Evolutionary conservation across 1,139 yeast species (phyloP), one percentile per base, ranked within the genome.

Genomic region (Kodamaea fungicola): DNA sequence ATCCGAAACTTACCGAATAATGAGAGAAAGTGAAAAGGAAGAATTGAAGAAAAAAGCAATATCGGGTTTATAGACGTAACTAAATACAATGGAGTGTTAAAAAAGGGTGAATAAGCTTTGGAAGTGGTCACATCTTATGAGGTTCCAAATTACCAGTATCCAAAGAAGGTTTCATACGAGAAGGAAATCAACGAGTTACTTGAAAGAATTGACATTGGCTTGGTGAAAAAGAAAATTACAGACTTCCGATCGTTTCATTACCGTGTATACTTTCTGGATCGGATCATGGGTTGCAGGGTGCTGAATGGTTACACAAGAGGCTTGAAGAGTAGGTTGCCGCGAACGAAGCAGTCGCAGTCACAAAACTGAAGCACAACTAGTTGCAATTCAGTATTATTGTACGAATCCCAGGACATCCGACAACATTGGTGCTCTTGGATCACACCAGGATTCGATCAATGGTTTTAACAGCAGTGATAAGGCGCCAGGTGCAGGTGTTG

Each of bases 401-500:
- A 5, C 49, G 62, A 9, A 65, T 70, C 33, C 67, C 70, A 1
- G 76, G 76, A 40, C 53, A 33, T 47, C 49, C 6, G 43, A 50
- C 8, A 62, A 63, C 31, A 63, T 62, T 36, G 82, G 89, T 2
- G 78, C 90, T 12, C 76, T 89, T 21, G 97, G 97, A 0, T 83
- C 95, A 22, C 97, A 90, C 61, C 87, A 84, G 55, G 97, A 90
- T 55, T 83, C 95, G 2, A 75, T 80, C 44, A 89, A 87, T 55
- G 67, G 87, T 42, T 48, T 85, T 35, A 70, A 85, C 41, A 95
- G 95, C 10, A 70, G 80, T 12, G 54, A 83, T 50, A 73, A 78
- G 32, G 89, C 96, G 0, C 97, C 97, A 1, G 97, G 97, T 3
- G 97, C 96, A 4, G 97, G 90, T 57, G 97, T 90, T 52, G 88